A percentile compares a stretch with the other conserved stretches of the same genome.
Conservation (phyloP, 192 early-diverging fungal species). For the Radiomyces spectabilis region DNA sequence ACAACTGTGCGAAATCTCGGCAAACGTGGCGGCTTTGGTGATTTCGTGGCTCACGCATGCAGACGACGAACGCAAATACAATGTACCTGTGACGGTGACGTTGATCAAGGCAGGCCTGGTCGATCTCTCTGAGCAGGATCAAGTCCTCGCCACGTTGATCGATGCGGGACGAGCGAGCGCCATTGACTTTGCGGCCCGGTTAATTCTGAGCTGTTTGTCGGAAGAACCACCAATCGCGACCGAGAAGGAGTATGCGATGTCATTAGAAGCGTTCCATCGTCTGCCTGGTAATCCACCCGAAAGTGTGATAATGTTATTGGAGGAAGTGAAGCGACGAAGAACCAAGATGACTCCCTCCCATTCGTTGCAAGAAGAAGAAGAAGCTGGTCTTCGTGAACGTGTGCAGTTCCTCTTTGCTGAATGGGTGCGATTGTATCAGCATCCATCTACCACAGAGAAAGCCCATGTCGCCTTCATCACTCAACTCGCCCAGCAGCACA, state of each 20-base stretch:
- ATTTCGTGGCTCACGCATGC: constrained; percentile 87
- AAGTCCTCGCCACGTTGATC: constrained; percentile 79
- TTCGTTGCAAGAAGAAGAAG: constrained; percentile 12
- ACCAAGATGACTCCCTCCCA: constrained; percentile 10
- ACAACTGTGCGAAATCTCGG: constrained; percentile 77
- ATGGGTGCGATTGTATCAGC: constrained; percentile 69
- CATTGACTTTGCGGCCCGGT: constrained; percentile 71
- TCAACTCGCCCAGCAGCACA: constrained; percentile 28
- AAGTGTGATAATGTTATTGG: constrained; percentile 29
- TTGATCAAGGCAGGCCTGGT: constrained; percentile 79
- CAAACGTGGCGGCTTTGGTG: constrained; percentile 73
- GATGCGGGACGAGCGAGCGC: constrained; percentile 64
- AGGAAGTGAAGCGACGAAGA: constrained; percentile 10
- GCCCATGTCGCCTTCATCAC: constrained; percentile 57
- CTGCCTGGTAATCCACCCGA: constrained; percentile 43
- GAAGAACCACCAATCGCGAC: constrained; percentile 53
- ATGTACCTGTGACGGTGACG: constrained; percentile 69
- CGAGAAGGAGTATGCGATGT: neutral
- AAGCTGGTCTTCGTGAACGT: constrained; percentile 36
- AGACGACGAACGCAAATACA: constrained; percentile 91
- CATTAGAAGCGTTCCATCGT: constrained; percentile 53
- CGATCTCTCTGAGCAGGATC: constrained; percentile 74
- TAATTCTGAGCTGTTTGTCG: constrained; percentile 57
- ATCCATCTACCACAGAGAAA: constrained; percentile 66
- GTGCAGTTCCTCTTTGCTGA: constrained; percentile 57